Conservation (phyloP, 2,329 filamentous ascomycete species). For the Epichloe aotearoae region DNA sequence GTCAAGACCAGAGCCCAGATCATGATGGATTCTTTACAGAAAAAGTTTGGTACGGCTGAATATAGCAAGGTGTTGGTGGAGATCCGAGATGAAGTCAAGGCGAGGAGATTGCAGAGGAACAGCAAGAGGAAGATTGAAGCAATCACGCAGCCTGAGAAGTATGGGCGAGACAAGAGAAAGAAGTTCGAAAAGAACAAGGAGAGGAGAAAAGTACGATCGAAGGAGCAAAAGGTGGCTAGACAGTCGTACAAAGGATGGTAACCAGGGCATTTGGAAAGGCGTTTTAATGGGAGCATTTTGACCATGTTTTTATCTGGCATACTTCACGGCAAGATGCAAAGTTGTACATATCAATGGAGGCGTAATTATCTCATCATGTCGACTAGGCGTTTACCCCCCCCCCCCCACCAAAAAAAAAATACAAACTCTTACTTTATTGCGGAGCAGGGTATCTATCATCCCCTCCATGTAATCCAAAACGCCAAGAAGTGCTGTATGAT, state of each 20-base stretch:
- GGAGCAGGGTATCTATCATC: not conserved
- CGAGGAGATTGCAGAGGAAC: conserved; percentile 58
- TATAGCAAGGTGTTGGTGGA: conserved; percentile 64
- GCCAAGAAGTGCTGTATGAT: not conserved
- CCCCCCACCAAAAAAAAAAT: not conserved
- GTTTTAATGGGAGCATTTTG: conserved; percentile 9
- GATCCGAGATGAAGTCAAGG: conserved; percentile 60
- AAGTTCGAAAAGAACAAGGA: conserved; percentile 76
- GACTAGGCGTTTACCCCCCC: not conserved
- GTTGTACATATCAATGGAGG: not conserved
- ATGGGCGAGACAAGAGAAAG: conserved; percentile 66
- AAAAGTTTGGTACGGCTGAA: conserved; percentile 65
- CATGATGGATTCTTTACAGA: conserved; percentile 70
- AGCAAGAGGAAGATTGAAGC: conserved; percentile 84
- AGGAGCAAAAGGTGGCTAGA: conserved; percentile 58
- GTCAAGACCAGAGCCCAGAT: conserved; percentile 62
- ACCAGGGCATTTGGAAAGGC: conserved; percentile 13
- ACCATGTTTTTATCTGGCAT: not conserved
- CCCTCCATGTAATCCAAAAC: not conserved
- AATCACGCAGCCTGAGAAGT: conserved; percentile 67
- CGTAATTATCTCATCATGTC: not conserved
- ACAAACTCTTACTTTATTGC: not conserved
- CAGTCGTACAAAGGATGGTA: conserved; percentile 49
- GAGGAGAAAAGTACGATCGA: conserved; percentile 64
- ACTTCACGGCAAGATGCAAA: not conserved